A percentile compares a stretch with the other conserved stretches of the same genome.
Conservation (phyloP, 164 flowering plant species). For the grape (Vitis vinifera) region ASM3070453v1 NC_081806.1:18051501-18052000, state of each 20-base stretch:
- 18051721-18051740: too few species aligned
- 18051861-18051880: constrained; percentile 87
- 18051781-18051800: neutral
- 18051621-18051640: constrained; percentile 94
- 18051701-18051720: constrained; percentile 62
- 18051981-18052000: constrained; percentile 86
- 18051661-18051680: constrained; percentile 96
- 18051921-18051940: constrained; percentile 68
- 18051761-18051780: neutral
- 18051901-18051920: constrained; percentile 92
- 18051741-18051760: neutral
- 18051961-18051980: constrained; percentile 95
- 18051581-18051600: constrained; percentile 96
- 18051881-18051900: constrained; percentile 91
- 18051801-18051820: constrained; percentile 8
- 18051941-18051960: constrained; percentile 98
- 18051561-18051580: constrained; percentile 24
- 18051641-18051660: constrained; percentile 98
- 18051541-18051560: too few species aligned
- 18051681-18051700: constrained; percentile 99
- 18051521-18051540: constrained; percentile 84
- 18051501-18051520: constrained; percentile 99
- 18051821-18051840: constrained; percentile 84
- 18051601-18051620: constrained; percentile 89
- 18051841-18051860: constrained; percentile 93